A percentile compares a stretch with the other conserved stretches of the same genome.
These are phyloP conservation scores for Linnemannia schmuckeri DNA, from an alignment of 192 early-diverging fungal genomes.

Conservation along the genomic window DNA sequence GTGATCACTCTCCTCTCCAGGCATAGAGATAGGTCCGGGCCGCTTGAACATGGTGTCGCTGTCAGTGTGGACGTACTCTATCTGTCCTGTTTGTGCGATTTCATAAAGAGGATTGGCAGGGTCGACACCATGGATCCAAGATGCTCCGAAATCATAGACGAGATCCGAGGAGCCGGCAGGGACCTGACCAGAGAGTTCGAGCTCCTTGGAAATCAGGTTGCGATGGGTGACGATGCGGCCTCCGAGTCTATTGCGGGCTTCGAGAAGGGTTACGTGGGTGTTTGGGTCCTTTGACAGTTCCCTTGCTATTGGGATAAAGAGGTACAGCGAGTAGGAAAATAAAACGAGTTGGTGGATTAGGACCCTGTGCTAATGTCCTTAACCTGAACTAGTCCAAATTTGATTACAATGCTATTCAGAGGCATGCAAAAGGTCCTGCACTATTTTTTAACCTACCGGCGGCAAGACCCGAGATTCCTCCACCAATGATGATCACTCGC, in stretches of 20 bases:
- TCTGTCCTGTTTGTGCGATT: conserved; percentile 12
- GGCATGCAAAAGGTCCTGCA: no score
- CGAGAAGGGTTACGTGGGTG: conserved; percentile 38
- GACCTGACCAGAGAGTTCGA: conserved; percentile 12
- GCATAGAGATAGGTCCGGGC: neutral
- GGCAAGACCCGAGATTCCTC: conserved; percentile 39
- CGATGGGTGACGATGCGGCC: conserved; percentile 39
- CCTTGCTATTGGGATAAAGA: neutral
- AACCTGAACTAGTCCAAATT: neutral
- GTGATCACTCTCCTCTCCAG: conserved; percentile 20
- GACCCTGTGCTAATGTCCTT: neutral
- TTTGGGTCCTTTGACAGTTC: conserved; percentile 29
- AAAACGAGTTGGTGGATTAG: neutral
- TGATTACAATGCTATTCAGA: neutral
- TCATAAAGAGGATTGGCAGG: conserved; percentile 27
- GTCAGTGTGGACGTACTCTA: conserved; percentile 43
- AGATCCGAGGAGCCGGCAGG: conserved; percentile 7
- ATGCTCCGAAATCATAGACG: conserved; percentile 50
- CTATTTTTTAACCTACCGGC: conserved; percentile 17
- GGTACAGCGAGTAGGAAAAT: neutral
- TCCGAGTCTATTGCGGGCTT: conserved; percentile 41
- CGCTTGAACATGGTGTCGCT: conserved; percentile 29
- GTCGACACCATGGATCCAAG: conserved; percentile 56
- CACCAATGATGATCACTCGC: conserved; percentile 42
- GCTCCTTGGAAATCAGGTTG: neutral